A percentile compares a stretch with the other conserved stretches of the same genome.
These are phyloP conservation scores for Macrotyloma uniflorum DNA, from an alignment of 306 rosid genomes.

Conservation along the genomic window DNA sequence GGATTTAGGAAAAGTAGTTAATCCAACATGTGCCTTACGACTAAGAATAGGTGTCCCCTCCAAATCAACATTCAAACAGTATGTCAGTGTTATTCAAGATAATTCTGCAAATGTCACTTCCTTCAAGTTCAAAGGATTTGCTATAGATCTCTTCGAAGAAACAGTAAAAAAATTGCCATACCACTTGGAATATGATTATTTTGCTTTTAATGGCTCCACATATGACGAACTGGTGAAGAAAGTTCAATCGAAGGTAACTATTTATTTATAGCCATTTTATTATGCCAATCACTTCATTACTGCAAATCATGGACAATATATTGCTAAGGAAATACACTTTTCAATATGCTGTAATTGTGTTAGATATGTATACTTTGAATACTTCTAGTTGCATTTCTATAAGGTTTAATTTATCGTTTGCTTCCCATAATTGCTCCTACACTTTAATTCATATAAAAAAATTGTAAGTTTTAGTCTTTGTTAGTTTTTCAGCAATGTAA, in stretches of 20 bases:
- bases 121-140: constrained; percentile 35
- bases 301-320: background rate
- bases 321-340: background rate
- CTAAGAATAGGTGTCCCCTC: constrained; percentile 53
- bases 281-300: background rate
- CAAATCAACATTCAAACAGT: constrained; percentile 37
- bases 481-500: no score
- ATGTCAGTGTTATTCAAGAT: constrained; percentile 32
- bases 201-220: constrained; percentile 38
- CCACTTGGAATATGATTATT: constrained; percentile 5
- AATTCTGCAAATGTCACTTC: background rate
- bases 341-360: background rate
- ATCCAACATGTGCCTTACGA: background rate
- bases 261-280: background rate
- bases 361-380: background rate
- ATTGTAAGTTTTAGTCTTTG: no score
- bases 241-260: constrained; percentile 34
- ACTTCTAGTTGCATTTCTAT: background rate
- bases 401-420: background rate
- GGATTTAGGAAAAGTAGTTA: background rate
- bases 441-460: no score
- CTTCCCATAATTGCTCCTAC: no score
- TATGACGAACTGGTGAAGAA: constrained; percentile 49
- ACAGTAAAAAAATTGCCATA: constrained; percentile 42
- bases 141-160: constrained; percentile 45